Evolutionary conservation across 352 stramenopile genomes (phyloP).

Genomic region (Phytophthora macrochlamydospora): DNA sequence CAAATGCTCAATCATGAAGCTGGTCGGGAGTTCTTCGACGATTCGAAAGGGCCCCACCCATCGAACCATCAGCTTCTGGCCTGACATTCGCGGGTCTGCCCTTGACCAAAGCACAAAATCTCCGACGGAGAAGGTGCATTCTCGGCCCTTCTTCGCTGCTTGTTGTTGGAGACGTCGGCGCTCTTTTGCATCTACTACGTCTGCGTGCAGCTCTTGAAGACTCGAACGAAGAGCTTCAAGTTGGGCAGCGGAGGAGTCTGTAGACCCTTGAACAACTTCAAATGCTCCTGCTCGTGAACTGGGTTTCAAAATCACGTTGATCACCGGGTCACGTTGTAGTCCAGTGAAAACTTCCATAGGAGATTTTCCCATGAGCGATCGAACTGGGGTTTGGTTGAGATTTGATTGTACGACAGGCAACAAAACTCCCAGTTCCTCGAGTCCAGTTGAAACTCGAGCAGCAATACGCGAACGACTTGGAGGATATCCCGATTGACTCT

Average conservation of each 20-base stretch:
- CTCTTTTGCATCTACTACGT: not conserved
- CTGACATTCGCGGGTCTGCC: not conserved
- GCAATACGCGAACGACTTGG: too few relatives aligned
- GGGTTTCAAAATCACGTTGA: too few relatives aligned
- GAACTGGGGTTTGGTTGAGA: too few relatives aligned
- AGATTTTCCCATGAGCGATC: not conserved
- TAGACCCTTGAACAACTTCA: not conserved
- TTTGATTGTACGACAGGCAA: too few relatives aligned
- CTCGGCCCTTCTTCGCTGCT: not conserved
- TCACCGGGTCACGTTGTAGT: too few relatives aligned
- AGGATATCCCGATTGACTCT: too few relatives aligned
- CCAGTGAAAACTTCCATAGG: too few relatives aligned
- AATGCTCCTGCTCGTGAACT: not conserved
- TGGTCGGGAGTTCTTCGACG: not conserved
- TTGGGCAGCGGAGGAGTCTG: not conserved
- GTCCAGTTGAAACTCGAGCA: too few relatives aligned
- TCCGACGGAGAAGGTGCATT: not conserved
- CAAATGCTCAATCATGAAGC: not conserved
- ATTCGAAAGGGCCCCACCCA: not conserved
- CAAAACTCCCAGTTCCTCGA: too few relatives aligned
- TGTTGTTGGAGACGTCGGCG: not conserved
- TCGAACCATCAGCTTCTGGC: not conserved
- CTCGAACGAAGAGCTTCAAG: not conserved
- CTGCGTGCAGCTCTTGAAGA: not conserved
- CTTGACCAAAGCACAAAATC: not conserved